Evolutionary conservation across 1,139 yeast species (phyloP), one percentile per base, ranked within the genome.

Genomic region (Candida sanyaensis): DNA sequence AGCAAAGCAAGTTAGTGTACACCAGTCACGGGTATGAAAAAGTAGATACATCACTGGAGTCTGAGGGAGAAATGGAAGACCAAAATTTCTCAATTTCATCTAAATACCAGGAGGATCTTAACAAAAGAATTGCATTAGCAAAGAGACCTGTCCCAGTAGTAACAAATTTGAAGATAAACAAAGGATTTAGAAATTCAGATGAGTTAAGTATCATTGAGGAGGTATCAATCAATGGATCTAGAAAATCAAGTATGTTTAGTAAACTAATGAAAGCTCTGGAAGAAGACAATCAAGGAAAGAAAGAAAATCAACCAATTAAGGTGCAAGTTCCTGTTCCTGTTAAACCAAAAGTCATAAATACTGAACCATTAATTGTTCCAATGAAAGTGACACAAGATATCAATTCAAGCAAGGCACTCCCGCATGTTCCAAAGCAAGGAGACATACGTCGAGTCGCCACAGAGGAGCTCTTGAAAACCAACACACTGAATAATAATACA

Each of bases 181-280:
- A 55, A 10, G 52, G 51, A 0, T 49, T 53, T 30, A 59, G 55
- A 24, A 44, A 54, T 11, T 45, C 55, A 4, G 77, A 73, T 53
- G 77, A 69, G 42, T 64, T 75, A 48, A 75, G 80, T 56, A 66
- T 73, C 12, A 75, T 75, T 33, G 78, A 75, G 54, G 80, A 75
- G 51, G 67, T 61, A 36, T 66, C 77, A 10, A 60, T 60, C 44
- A 62, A 58, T 28, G 63, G 59, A 10, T 69, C 76, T 4, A 60
- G 77, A 52, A 51, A 50, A 11, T 59, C 74, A 6, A 72, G 74
- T 50, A 44, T 64, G 2, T 55, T 52, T 43, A 36, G 49, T 49
- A 46, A 48, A 38, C 36, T 29, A 26, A 17, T 26, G 9, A 11
- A 32, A 29, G 40, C 23, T 2, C 27, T 21, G 23, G 30, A 26